These are phyloP conservation scores for Epichloe sylvatica DNA, from an alignment of 2,329 filamentous ascomycete genomes.

Conservation along the genomic window DNA sequence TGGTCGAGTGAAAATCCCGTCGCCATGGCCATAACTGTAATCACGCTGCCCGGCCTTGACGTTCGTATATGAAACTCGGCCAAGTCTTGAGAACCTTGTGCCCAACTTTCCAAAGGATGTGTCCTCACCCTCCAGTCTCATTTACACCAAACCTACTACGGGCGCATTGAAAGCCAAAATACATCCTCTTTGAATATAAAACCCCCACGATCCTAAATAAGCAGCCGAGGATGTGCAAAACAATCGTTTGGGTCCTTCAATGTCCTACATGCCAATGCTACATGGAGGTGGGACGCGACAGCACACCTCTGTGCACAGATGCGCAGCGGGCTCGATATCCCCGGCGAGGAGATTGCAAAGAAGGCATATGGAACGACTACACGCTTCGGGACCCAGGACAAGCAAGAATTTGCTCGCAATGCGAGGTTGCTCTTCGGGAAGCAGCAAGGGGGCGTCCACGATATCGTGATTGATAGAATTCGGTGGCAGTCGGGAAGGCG, in stretches of 20 bases:
- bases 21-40: not conserved
- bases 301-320: not conserved
- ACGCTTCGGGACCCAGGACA: not conserved
- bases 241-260: not conserved
- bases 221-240: not conserved
- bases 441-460: not conserved
- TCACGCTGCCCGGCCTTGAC: not conserved
- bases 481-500: not conserved
- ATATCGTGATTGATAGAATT: not conserved
- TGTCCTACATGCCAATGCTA: not conserved
- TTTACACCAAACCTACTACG: no score
- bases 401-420: not conserved
- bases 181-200: no score
- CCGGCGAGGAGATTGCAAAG: constrained; percentile 1
- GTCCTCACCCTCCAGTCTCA: no score
- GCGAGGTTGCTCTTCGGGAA: not conserved
- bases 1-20: not conserved
- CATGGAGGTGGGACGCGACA: not conserved
- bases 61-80: no score
- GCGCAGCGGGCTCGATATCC: constrained; percentile 2
- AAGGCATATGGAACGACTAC: constrained; percentile 3
- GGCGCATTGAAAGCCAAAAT: no score
- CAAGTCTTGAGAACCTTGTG: no score
- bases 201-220: not conserved
- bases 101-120: no score